Evolutionary conservation across 768 basidiomycete genomes (phyloP), one percentile per base, ranked within the genome.

Genomic region (Terana coerulea): DNA sequence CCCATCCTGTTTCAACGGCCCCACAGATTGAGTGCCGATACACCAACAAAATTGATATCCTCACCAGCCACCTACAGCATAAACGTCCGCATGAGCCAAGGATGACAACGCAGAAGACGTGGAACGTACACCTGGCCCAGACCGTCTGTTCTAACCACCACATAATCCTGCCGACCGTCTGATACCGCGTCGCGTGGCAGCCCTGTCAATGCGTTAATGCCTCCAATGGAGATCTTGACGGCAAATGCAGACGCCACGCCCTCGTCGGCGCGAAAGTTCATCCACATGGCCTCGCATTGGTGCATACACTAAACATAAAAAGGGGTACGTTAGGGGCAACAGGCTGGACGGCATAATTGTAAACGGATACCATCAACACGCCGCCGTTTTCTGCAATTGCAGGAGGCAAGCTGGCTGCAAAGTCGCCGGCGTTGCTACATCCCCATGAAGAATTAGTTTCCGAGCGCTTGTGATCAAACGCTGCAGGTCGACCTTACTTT

Each of bases 271-370:
- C 21, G 17, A 39, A 66, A 67, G 7, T 52, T 58, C 47, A 67
- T 64, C 65, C 66, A 65, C 62, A 67, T 61, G 0, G 65, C 66
- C 52, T 67, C 62, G 5, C 64, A 59, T 51, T 66, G 59, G 45
- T 62, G 61, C 64, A 64, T 63, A 36, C 55, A 51, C 61, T 62
- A 43, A 41, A 26, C 24, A 12, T 17, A 42, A 3, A 28, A 29
- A 12, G 19, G 3, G 30, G 30, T 31, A 41, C n/a, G 11, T 21
- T 24, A 28, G 34, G 25, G n/a, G n/a, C n/a, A n/a, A n/a, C n/a
- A n/a, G n/a, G 6, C 17, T 19, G 11, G 17, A 35, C 9, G 11
- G 5, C 39, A 14, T 22, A 19, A 4, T 19, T 6, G n/a, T 2
- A 35, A 40, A 29, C 61, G n/a, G n/a, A 21, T 28, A 66, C 66